phyloP scores from a whole-genome alignment of 1,139 yeast genomes.

The Saccharomycopsis phalli region DNA sequence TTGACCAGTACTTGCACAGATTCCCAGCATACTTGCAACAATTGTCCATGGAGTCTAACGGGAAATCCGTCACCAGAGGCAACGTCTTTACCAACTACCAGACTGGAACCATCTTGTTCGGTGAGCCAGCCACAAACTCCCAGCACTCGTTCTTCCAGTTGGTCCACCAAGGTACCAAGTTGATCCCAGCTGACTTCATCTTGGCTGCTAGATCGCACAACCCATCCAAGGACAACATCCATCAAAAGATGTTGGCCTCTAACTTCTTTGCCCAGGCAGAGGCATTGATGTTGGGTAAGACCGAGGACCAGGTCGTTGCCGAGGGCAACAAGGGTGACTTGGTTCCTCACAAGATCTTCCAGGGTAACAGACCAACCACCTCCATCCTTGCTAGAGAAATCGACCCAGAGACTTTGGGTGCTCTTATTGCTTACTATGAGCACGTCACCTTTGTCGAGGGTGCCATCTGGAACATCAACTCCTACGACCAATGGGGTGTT shows the following conservation, averaged over 20 bases:
- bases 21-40: conserved; percentile 99
- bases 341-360: conserved; percentile 91
- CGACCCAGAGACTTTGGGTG: conserved; percentile 93
- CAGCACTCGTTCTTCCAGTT: conserved; percentile 99
- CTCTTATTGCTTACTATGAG: conserved; percentile 95
- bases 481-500: conserved; percentile 99
- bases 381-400: conserved; percentile 91
- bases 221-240: conserved; percentile 89
- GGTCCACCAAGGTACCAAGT: conserved; percentile 97
- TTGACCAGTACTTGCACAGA: conserved; percentile 96
- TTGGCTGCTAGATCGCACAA: conserved; percentile 96
- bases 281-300: conserved; percentile 95
- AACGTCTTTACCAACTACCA: conserved; percentile 87
- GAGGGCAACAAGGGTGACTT: conserved; percentile 85
- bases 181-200: conserved; percentile 94
- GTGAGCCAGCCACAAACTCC: conserved; percentile 98
- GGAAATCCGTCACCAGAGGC: conserved; percentile 92
- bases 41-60: conserved; percentile 97
- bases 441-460: conserved; percentile 96
- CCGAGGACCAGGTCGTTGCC: conserved; percentile 70
- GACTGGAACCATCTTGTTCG: conserved; percentile 91
- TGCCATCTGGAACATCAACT: conserved; percentile 98
- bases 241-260: conserved; percentile 96
- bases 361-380: conserved; percentile 98
- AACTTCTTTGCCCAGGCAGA: conserved; percentile 98